Base-by-base conservation (phyloP, 345 rosid genomes). In the Bretschneidera sinensis region DNA sequence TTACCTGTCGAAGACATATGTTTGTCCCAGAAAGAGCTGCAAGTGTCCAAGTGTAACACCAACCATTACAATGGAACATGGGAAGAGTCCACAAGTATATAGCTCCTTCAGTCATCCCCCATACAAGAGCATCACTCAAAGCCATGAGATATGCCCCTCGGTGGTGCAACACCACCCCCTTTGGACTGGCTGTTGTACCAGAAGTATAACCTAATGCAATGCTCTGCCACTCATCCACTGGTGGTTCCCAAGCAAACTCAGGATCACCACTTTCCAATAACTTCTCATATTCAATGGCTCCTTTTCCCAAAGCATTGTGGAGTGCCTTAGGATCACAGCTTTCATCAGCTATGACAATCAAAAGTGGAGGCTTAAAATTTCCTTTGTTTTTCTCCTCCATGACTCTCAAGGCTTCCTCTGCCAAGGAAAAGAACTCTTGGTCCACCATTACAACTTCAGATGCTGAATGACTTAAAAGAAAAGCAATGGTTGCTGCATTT, bases 171-270 rank as follows among this genome's bases (percentile, higher is more conserved):
- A 90, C 91, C 24, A 94, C 96, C 20, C 97, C 96, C 65, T 85
- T 90, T 0, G 99, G 99, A 65, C 88, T 88, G 48, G 95, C 86
- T 0, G 99, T 90, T n/a, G 96, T 90, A 14, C 99, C 99, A 0
- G 99, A 94, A 49, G 97, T 94, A 73, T 94, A 90, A 34, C 91
- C 92, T 51, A 94, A 71, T 62, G 96, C 79, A 24, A 94, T 94
- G 61, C 99, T 94, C 76, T 88, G 97, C 97, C 97, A 94, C 70
- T 88, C 99, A 57, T 94, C 97, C 64, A 62, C 82, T 0, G 97
- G 96, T 62, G 96, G 91, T 72, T 76, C 60, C 99, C 99, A 94
- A 17, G 65, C 67, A 71, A 70, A 86, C 21, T 79, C 86, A 0
- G 96, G 83, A 55, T 91, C 92, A 60, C 97, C 95, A 5, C 66